Conservation (phyloP, 306 rosid species). For the Canavalia gladiata region DNA sequence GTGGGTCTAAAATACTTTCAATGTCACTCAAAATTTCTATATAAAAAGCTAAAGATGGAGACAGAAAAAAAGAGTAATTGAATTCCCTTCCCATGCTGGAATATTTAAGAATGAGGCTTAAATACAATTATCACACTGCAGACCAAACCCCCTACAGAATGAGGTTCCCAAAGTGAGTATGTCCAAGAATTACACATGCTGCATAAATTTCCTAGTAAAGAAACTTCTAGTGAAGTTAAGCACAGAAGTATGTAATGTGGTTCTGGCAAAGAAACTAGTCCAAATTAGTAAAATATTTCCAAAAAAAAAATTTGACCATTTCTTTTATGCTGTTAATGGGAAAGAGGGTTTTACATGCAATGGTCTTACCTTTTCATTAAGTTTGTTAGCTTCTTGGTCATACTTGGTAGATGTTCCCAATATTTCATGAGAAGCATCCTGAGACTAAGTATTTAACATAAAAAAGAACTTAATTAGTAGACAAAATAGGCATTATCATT, state of each 20-base stretch:
- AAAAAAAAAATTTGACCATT: background rate
- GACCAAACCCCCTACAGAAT: background rate
- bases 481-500: slow-evolving; percentile 14
- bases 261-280: slow-evolving; percentile 1
- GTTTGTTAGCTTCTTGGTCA: slow-evolving; percentile 46
- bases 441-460: slow-evolving; percentile 44
- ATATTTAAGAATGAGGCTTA: background rate
- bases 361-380: slow-evolving; percentile 49
- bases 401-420: slow-evolving; percentile 51
- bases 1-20: slow-evolving; percentile 38
- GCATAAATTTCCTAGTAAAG: background rate
- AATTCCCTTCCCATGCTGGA: background rate
- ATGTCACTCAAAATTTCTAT: slow-evolving; percentile 36
- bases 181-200: too few species aligned
- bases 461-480: slow-evolving; percentile 39
- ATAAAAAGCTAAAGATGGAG: slow-evolving; percentile 17
- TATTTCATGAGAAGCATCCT: slow-evolving; percentile 54
- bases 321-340: background rate
- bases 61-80: slow-evolving; percentile 8
- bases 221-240: background rate
- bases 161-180: background rate
- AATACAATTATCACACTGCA: background rate
- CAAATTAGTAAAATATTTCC: background rate
- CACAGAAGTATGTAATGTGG: background rate
- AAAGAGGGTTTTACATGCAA: background rate